Evolutionary conservation across 2,329 filamentous ascomycete genomes (phyloP), one percentile per base, ranked within the genome.

Genomic region (Macrophomina tecta): DNA sequence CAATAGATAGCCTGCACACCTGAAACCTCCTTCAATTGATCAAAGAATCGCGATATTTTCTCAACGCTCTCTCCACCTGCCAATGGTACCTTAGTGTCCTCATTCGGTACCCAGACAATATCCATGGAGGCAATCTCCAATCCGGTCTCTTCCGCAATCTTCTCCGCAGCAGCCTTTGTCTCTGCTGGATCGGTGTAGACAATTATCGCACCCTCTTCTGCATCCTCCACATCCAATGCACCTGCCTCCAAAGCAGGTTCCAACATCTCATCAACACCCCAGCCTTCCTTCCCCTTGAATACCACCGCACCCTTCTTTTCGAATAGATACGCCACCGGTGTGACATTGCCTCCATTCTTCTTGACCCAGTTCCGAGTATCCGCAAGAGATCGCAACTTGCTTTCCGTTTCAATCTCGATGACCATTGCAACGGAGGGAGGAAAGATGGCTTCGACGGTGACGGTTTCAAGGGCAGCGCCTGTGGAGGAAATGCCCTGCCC

Each of bases 241-340:
- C 93, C 94, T 9, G 91, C 91, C 74, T 97, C 94, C 61, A 98
- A 88, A 5, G 92, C 93, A 64, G 90, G 87, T 71, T 97, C 89
- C 49, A 97, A 81, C 30, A 92, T 87, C 46, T 93, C 89, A 61
- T 95, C 87, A 5, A 87, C 85, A 3, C 52, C 52, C 61, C 53
- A 40, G 1, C 77, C 82, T 0, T 86, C 83, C 70, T 85, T 85
- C 69, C 84, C 82, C 74, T 89, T 87, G 73, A 97, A 89, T 3
- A 90, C 83, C 34, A 93, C 85, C 63, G 89, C 85, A 1, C 95
- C 95, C 68, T 90, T 90, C 74, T 91, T 91, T 66, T 91, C 86
- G 77, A 99, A 99, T 73, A 97, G 85, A 79, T 94, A 98, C 7
- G 87, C 88, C 12, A 92, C 93, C 0, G 93, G 88, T 6, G 91